Base-by-base conservation (phyloP, 257 asterid genomes). In the Solanum lignicaule region DNA sequence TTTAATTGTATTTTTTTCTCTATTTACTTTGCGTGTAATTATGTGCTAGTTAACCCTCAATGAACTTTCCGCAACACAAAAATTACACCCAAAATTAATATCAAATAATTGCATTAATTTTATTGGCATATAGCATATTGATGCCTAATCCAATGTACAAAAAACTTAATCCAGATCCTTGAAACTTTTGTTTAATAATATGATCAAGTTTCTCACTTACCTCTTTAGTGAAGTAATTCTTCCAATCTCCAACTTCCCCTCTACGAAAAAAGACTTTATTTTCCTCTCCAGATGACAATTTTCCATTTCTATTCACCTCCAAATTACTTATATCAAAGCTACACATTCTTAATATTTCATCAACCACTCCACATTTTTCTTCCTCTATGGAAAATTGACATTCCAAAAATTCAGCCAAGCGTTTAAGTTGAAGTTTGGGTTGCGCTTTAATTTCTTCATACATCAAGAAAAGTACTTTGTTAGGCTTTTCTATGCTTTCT, bases 241-340 rank as follows among this genome's bases (percentile, higher is more conserved):
- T 58, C 82, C 90, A 84, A 16, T 88, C 90, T 41, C 82, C 88
- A 20, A 88, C 73, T 39, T 84, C 18, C 0, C 81, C 58, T 83
- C 23, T 35, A 16, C 73, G 27, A 39, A 88, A 88, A 11, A 72
- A 72, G 0, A 12, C 32, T 2, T 58, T 84, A 14, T 35, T 55
- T 18, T 48, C 60, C 36, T 25, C 69, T 31, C 88, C 88, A 29
- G n/a, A 27, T 20, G 86, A 52, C n/a, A 38, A 31, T 32, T 84
- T 84, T 14, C 72, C 88, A 36, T 60, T 88, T 65, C 23, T 88
- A n/a, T 88, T 88, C 25, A 88, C 88, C 68, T 88, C 79, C 60
- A 88, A 35, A 12, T 58, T 72, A 33, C 60, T 84, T 85, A 74
- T 84, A 20, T 60, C 72, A 58, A 88, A 88, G 41, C 82, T 83